These are phyloP conservation scores for Durusdinium trenchii DNA, from an alignment of 73 alveolate genomes.

Conservation along the genomic window DNA sequence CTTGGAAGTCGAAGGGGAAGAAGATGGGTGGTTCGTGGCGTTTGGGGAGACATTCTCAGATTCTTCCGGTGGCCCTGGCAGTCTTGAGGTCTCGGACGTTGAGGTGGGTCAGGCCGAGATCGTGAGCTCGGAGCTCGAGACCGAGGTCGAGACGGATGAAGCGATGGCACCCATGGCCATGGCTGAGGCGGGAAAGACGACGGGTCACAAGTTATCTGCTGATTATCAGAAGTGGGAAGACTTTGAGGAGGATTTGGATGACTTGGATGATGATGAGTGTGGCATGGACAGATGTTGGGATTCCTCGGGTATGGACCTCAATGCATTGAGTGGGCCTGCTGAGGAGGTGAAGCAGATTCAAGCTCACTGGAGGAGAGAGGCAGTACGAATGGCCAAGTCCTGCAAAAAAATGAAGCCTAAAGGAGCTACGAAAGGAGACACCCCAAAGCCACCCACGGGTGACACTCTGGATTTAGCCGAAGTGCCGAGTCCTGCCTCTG, in stretches of 20 bases:
- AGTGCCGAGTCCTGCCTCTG: too few relatives aligned
- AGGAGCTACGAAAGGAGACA: background rate
- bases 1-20: too few relatives aligned
- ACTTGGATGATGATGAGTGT: constrained; percentile 50
- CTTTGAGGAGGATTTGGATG: constrained; percentile 67
- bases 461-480: background rate
- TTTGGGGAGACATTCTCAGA: too few relatives aligned
- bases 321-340: constrained; percentile 86
- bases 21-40: too few relatives aligned
- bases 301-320: constrained; percentile 38
- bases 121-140: constrained; percentile 42
- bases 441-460: background rate
- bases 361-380: constrained; percentile 89
- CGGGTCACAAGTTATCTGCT: constrained; percentile 56
- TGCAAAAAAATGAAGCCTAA: background rate
- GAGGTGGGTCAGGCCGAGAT: too few relatives aligned
- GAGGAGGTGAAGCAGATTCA: constrained; percentile 78
- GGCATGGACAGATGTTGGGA: constrained; percentile 5
- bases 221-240: constrained; percentile 85
- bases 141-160: background rate
- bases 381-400: constrained; percentile 38
- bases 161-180: background rate
- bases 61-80: too few relatives aligned
- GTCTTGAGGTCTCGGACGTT: too few relatives aligned
- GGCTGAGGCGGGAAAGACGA: constrained; percentile 26